phyloP scores from a whole-genome alignment of 2,329 filamentous ascomycete species.

The Leptographium lundbergii region DNA sequence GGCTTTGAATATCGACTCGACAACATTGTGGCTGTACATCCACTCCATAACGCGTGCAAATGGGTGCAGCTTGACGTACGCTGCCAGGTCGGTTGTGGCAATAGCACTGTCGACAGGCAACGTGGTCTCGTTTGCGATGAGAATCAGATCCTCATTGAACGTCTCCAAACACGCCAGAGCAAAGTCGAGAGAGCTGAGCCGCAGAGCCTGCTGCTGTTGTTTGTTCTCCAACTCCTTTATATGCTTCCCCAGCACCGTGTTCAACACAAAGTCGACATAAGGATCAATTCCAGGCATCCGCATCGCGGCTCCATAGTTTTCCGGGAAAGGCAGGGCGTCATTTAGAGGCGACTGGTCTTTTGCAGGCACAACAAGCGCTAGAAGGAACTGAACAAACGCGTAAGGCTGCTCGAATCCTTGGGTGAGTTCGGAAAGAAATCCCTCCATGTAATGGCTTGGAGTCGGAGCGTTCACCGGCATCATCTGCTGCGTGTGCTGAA shows the following conservation, averaged over 20 bases:
- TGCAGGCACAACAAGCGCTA: slow-evolving; percentile 56
- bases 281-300: slow-evolving; percentile 75
- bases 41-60: slow-evolving; percentile 95
- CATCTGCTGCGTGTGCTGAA: slow-evolving; percentile 18
- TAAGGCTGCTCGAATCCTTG: slow-evolving; percentile 75
- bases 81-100: slow-evolving; percentile 57
- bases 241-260: slow-evolving; percentile 59
- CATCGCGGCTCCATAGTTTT: slow-evolving; percentile 64
- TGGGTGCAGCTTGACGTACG: slow-evolving; percentile 79
- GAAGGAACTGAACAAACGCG: slow-evolving; percentile 68
- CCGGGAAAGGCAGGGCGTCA: slow-evolving; percentile 74
- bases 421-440: slow-evolving; percentile 61
- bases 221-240: slow-evolving; percentile 40
- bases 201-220: slow-evolving; percentile 59
- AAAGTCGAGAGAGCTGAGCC: slow-evolving; percentile 74
- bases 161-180: slow-evolving; percentile 64
- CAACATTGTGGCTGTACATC: slow-evolving; percentile 88
- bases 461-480: slow-evolving; percentile 16
- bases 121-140: slow-evolving; percentile 68
- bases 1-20: slow-evolving; percentile 63
- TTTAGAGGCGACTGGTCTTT: slow-evolving; percentile 48
- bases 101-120: slow-evolving; percentile 66
- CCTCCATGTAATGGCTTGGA: slow-evolving; percentile 36
- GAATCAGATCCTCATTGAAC: slow-evolving; percentile 89
- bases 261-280: slow-evolving; percentile 84